Base-by-base conservation (phyloP, 192 early-diverging fungal species). In the Coemansia sp. region DNA sequence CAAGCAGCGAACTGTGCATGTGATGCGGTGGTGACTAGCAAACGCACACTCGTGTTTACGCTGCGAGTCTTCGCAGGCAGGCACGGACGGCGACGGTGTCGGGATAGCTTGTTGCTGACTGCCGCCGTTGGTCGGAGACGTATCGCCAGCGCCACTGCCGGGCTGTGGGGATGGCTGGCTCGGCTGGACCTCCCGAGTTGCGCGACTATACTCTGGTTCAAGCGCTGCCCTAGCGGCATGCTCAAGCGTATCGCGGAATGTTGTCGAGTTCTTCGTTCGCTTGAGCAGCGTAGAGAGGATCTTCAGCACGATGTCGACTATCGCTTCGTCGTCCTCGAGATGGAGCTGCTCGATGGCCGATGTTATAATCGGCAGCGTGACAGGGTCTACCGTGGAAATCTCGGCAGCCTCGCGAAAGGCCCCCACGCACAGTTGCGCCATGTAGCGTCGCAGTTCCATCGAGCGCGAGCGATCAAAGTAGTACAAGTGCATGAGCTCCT, bases 391-490 rank as follows among this genome's bases (percentile, higher is more conserved):
- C 3, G 35, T 40, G 10, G 51, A 14, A 19, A 60, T 10, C 20
- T 71, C 51, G 15, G 49, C 37, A 0, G 67, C 47, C 39, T 70
- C 70, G 19, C 38, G 24, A 61, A 72, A 72, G n/a, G 35, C 22
- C 42, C 59, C 46, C 2, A 46, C 60, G 54, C 71, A 76, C 46
- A 83, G 32, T 6, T 42, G 58, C 27, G 64, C 49, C 62, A 72
- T 68, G 19, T 69, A 46, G 29, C 66, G 76, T 11, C 82, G 82
- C 41, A 83, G 63, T 14, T 60, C 45, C 3, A 70, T 59, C 22
- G 70, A 73, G 35, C 73, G 71, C 29, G 68, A 67, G 17, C 73
- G 72, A 42, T 83, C 81, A 73, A 79, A 79, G 58, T 83, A 83
- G 67, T 73, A 83, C 41, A 77, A 20, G 22, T 79, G 71, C 72